These are phyloP conservation scores for Rhizopogon rudus DNA, from an alignment of 768 basidiomycete species.

Conservation along the genomic window DNA sequence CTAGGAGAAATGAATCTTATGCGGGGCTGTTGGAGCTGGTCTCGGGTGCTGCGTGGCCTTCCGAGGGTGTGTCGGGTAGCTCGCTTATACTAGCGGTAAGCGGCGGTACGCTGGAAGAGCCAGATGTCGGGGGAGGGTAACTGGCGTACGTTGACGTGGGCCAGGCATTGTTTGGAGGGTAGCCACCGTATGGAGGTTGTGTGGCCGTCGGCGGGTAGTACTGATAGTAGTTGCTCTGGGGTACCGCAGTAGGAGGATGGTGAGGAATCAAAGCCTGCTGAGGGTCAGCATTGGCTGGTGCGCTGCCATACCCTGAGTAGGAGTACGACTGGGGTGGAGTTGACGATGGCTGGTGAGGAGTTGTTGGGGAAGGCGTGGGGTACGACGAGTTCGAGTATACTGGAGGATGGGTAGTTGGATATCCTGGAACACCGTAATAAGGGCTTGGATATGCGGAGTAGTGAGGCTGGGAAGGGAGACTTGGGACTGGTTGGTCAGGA, in stretches of 20 bases:
- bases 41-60: constrained; percentile 12
- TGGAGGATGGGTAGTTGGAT: constrained; percentile 1
- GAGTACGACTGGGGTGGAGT: constrained; percentile 15
- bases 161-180: constrained; percentile 18
- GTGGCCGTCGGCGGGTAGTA: constrained; percentile 27
- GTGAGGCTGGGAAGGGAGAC: constrained; percentile 20
- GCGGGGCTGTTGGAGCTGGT: constrained; percentile 14
- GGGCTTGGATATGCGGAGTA: constrained; percentile 29
- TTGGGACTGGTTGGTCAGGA: constrained; percentile 22
- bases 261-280: constrained; percentile 16
- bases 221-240: constrained; percentile 21
- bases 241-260: constrained; percentile 10
- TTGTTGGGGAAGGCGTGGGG: constrained; percentile 14
- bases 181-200: constrained; percentile 24
- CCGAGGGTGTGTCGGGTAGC: constrained; percentile 22
- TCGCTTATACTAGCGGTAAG: constrained; percentile 10
- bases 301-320: constrained; percentile 18
- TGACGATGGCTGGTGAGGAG: constrained; percentile 18
- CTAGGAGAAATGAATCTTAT: constrained; percentile 16
- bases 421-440: constrained; percentile 29
- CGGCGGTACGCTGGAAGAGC: constrained; percentile 17
- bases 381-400: constrained; percentile 12
- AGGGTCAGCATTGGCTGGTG: constrained; percentile 16
- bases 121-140: constrained; percentile 24
- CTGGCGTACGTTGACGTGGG: constrained; percentile 19